These are phyloP conservation scores for Zarea fungicola DNA, from an alignment of 2,329 filamentous ascomycete species.

Conservation along the genomic window DNA sequence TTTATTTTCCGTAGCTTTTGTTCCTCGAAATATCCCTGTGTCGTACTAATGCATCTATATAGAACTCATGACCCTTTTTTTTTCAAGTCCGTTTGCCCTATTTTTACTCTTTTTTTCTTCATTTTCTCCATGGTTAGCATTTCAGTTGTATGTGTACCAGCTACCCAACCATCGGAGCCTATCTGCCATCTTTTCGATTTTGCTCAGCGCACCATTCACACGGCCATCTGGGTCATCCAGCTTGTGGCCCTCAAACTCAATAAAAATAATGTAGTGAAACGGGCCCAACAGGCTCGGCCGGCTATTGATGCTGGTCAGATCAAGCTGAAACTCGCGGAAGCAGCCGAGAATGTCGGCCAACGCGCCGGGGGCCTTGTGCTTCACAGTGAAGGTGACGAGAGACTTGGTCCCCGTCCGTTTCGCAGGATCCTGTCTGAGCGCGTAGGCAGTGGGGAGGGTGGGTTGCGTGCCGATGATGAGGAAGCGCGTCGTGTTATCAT, in stretches of 20 bases:
- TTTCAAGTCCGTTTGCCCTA: no score
- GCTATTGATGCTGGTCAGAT: constrained; percentile 87
- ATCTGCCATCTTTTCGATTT: constrained; percentile 53
- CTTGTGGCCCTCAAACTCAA: constrained; percentile 72
- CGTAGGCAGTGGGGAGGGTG: constrained; percentile 21
- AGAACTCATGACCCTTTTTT: no score
- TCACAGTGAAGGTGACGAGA: constrained; percentile 76
- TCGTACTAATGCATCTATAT: no score
- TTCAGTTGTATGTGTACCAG: constrained; percentile 46
- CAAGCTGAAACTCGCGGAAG: constrained; percentile 68
- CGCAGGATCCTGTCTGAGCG: constrained; percentile 22
- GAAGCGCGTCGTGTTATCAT: constrained; percentile 76
- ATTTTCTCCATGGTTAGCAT: no score
- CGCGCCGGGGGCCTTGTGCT: constrained; percentile 72
- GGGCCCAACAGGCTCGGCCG: constrained; percentile 67
- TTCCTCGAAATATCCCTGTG: no score
- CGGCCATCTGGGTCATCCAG: constrained; percentile 46
- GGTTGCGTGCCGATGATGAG: constrained; percentile 53
- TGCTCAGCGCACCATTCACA: constrained; percentile 56
- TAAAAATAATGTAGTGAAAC: constrained; percentile 93
- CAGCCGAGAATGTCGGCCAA: constrained; percentile 74
- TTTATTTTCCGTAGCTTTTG: no score
- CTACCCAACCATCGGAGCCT: constrained; percentile 65
- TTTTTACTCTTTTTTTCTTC: no score
- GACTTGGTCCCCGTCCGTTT: constrained; percentile 52